Evolutionary conservation across 1,139 yeast species (phyloP), one percentile per base, ranked within the genome.

Genomic region (Pichia norvegensis): DNA sequence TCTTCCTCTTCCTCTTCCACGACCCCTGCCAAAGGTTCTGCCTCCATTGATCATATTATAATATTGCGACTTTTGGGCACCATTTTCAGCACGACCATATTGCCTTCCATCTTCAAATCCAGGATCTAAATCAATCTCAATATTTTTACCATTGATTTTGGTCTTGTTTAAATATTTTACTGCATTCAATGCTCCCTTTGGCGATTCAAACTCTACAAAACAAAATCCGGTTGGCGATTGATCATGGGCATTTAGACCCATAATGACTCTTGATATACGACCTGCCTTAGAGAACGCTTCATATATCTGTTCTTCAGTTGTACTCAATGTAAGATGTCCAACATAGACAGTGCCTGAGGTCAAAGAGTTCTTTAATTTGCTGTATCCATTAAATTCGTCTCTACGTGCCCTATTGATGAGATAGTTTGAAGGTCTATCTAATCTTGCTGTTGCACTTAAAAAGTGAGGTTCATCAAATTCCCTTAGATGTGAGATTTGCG

Each of bases 201-300:
- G 81, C 13, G 70, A 65, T 46, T 73, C 73, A 62, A 81, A 92
- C 40, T 86, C 82, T 31, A 90, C 88, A 64, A 90, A 90, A 61
- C 97, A 88, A 65, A 92, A 92, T 29, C 97, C 97, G 62, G 97
- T 88, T 1, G 97, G 97, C 0, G 96, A 87, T 58, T 81, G 78
- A 54, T 84, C 82, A 60, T 81, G 81, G 51, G 96, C 74, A 61
- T 90, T 97, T 43, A 90, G 73, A 0, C 98, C 98, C 97, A 92
- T 90, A 48, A 90, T 79, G 40, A 88, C 85, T 56, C 84, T 72
- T 52, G 78, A 78, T 33, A 90, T 80, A 13, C 75, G 68, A 1
- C 97, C 98, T 60, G 85, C 78, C 57, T 81, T 81, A 56, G 82
- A 75, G 59, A 90, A 87, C 44, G 90, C 67, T 61, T 88, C 97